Conservation (phyloP, 768 basidiomycete species). For the Rhizopogon salebrosus region DNA sequence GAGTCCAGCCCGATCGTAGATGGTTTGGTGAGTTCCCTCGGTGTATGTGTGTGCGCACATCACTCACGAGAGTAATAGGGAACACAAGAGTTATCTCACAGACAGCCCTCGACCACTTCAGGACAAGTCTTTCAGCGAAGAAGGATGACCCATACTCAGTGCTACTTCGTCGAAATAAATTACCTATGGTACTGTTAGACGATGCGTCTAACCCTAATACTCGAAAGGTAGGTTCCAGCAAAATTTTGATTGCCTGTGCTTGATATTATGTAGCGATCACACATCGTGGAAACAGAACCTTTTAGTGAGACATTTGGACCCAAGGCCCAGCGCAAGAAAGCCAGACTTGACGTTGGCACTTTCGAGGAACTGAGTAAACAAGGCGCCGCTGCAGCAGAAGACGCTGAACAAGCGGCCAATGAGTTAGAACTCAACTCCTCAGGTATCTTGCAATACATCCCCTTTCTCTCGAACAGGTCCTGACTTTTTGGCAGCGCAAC, state of each 20-base stretch:
- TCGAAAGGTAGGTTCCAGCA: conserved; percentile 55
- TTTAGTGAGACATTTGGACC: conserved; percentile 94
- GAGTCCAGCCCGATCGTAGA: conserved; percentile 90
- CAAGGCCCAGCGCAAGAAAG: conserved; percentile 90
- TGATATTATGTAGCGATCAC: conserved; percentile 54
- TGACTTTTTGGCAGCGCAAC: neutral
- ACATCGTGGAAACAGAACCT: conserved; percentile 95
- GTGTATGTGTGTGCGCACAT: neutral
- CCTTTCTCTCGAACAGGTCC: neutral
- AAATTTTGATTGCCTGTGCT: neutral
- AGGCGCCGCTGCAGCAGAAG: conserved; percentile 49
- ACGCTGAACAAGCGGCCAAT: conserved; percentile 41
- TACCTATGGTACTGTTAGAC: conserved; percentile 94
- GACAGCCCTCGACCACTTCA: conserved; percentile 92
- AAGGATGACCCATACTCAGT: conserved; percentile 97
- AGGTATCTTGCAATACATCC: conserved; percentile 28
- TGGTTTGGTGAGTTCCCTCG: conserved; percentile 76
- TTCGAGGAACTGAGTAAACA: conserved; percentile 85
- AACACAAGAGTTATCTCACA: conserved; percentile 99
- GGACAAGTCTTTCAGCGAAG: conserved; percentile 77
- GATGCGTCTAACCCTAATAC: conserved; percentile 78
- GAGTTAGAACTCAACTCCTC: conserved; percentile 36
- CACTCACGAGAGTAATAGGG: conserved; percentile 39
- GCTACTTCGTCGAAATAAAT: conserved; percentile 86
- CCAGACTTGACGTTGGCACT: conserved; percentile 80